Evolutionary conservation across 2,329 filamentous ascomycete species (phyloP).

Genomic region (Claviceps sp.): DNA sequence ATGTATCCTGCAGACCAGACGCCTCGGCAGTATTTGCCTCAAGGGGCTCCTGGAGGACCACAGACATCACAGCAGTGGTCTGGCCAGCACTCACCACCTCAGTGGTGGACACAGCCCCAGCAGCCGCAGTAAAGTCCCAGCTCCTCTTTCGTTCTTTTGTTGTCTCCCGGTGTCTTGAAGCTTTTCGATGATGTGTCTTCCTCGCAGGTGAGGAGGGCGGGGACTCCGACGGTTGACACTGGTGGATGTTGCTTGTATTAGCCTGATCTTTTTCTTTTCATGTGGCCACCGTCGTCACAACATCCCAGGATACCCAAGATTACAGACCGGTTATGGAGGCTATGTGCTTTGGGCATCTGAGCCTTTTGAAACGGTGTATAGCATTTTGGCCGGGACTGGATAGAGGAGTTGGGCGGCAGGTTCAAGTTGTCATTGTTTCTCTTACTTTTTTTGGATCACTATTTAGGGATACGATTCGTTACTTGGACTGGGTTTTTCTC

Average conservation of each 20-base stretch:
- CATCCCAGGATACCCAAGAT: slow-evolving; percentile 23
- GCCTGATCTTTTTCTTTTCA: slow-evolving; percentile 11
- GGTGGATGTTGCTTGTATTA: not conserved
- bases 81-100: slow-evolving; percentile 48
- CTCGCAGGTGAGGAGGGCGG: not conserved
- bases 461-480: slow-evolving; percentile 1
- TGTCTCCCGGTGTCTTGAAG: not conserved
- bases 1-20: slow-evolving; percentile 52
- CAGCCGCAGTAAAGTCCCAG: slow-evolving; percentile 25
- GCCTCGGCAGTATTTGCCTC: slow-evolving; percentile 54
- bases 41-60: slow-evolving; percentile 37
- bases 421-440: slow-evolving; percentile 3
- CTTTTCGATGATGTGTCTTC: not conserved
- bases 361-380: slow-evolving; percentile 19
- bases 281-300: slow-evolving; percentile 15
- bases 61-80: slow-evolving; percentile 40
- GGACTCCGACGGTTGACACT: not conserved
- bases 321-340: slow-evolving; percentile 21
- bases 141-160: not conserved
- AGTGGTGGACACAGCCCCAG: slow-evolving; percentile 42
- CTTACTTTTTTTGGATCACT: not conserved
- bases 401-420: slow-evolving; percentile 25
- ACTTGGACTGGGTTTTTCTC: not conserved
- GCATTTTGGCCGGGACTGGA: slow-evolving; percentile 21
- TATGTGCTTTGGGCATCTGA: slow-evolving; percentile 20